Evolutionary conservation across 306 rosid genomes (phyloP), one percentile per base, ranked within the genome.

Genomic region (Vigna mungo): DNA sequence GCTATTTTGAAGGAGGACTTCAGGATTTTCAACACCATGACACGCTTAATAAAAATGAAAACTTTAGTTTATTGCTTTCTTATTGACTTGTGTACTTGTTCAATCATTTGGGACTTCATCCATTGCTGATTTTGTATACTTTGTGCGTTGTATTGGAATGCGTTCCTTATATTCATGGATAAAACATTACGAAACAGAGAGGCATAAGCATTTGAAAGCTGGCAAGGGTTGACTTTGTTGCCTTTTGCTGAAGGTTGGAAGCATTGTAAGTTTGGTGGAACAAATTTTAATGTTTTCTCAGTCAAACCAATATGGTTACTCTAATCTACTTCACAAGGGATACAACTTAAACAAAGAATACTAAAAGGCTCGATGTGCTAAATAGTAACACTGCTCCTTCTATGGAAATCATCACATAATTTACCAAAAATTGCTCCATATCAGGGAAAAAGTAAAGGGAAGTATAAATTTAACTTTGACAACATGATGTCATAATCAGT

Each of bases 51-150:
- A 54, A 39, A 9, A 34, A 3, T 44, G 52, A 49, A 20, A 63
- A 44, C 15, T 16, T 70, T 79, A 76, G 78, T 71, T 67, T 62
- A 86, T 75, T 74, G 70, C 34, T 72, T 72, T 43, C 20, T 6
- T 43, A 0, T 88, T 87, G 89, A 88, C 94, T 90, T 78, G 66
- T 86, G 90, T 68, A 85, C 83, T 76, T 83, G 82, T 83, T 86
- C 88, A 82, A 88, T 85, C 86, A 87, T 86, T 82, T 83, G 52
- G 75, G 51, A 59, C 81, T 78, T 55, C 60, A 71, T 79, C 76
- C 86, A 54, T 80, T 63, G 76, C 78, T 58, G 87, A 86, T 84
- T 79, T 85, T 85, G 69, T 70, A 85, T 71, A 81, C 68, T 82
- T 60, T 59, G 39, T 39, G 67, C 56, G 15, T 58, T 67, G 82